phyloP scores from a whole-genome alignment of 2,329 filamentous ascomycete species.

The Cryphonectria parasitica region DNA sequence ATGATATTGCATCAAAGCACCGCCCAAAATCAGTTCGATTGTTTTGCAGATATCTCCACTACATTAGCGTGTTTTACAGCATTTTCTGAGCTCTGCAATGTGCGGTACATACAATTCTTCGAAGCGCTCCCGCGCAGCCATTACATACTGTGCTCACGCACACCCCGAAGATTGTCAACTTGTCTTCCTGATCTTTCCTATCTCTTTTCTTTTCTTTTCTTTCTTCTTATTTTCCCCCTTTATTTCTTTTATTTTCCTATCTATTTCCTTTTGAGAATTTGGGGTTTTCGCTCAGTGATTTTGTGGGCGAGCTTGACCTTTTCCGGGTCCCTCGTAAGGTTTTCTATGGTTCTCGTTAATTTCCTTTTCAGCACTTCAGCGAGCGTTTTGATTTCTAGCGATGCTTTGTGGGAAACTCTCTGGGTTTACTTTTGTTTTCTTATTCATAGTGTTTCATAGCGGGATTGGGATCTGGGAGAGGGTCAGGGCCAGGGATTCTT shows the following conservation, averaged over 20 bases:
- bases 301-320: neutral
- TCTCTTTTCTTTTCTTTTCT: slow-evolving; percentile 32
- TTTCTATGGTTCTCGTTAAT: slow-evolving; percentile 35
- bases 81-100: slow-evolving; percentile 11
- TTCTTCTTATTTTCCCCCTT: slow-evolving; percentile 39
- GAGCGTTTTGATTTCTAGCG: slow-evolving; percentile 43
- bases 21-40: slow-evolving; percentile 31
- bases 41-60: slow-evolving; percentile 27
- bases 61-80: slow-evolving; percentile 33
- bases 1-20: slow-evolving; percentile 27
- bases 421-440: slow-evolving; percentile 29
- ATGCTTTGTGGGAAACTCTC: slow-evolving; percentile 3
- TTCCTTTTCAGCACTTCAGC: slow-evolving; percentile 42
- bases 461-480: slow-evolving; percentile 22
- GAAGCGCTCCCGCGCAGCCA: slow-evolving; percentile 32
- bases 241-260: slow-evolving; percentile 40
- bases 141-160: slow-evolving; percentile 30
- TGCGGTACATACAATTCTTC: slow-evolving; percentile 26
- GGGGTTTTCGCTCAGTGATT: neutral
- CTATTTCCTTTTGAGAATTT: slow-evolving; percentile 6
- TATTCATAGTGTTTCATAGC: slow-evolving; percentile 29
- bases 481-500: slow-evolving; percentile 24
- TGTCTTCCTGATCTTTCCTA: slow-evolving; percentile 36
- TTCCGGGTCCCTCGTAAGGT: slow-evolving; percentile 26
- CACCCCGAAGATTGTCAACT: slow-evolving; percentile 31